A percentile compares a stretch with the other conserved stretches of the same genome.
Evolutionary conservation across 2,329 filamentous ascomycete species (phyloP).

Genomic region (Colletotrichum sp.): DNA sequence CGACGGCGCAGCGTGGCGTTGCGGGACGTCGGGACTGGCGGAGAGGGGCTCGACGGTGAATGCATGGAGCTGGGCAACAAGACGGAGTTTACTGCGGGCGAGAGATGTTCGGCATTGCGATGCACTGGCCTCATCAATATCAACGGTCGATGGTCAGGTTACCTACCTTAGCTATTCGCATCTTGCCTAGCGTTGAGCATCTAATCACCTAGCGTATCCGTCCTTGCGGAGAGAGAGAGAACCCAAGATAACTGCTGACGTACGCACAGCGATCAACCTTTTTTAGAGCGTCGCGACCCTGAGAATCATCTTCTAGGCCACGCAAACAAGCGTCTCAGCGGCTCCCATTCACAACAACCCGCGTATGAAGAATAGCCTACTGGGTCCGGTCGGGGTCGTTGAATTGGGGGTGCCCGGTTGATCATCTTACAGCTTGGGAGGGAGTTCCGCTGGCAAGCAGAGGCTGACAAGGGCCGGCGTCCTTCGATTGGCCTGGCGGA

Average conservation of each 20-base stretch:
- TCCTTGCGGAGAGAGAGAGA: neutral
- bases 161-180: neutral
- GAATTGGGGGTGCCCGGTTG: neutral
- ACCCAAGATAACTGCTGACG: neutral
- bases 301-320: neutral
- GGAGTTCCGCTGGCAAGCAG: neutral
- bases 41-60: neutral
- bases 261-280: neutral
- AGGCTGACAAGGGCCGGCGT: neutral
- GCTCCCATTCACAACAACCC: neutral
- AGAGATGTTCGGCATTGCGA: neutral
- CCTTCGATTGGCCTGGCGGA: neutral
- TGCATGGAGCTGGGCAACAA: neutral
- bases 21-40: slow-evolving; percentile 3
- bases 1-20: slow-evolving; percentile 4
- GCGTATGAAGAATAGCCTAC: neutral
- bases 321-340: neutral
- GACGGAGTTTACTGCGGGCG: neutral
- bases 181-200: neutral
- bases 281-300: neutral
- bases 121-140: neutral
- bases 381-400: neutral
- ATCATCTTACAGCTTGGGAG: neutral
- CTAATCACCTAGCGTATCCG: neutral
- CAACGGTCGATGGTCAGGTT: neutral